These are phyloP conservation scores for Pterocarpus macrocarpus DNA, from an alignment of 306 rosid species.

Conservation along the genomic window DNA sequence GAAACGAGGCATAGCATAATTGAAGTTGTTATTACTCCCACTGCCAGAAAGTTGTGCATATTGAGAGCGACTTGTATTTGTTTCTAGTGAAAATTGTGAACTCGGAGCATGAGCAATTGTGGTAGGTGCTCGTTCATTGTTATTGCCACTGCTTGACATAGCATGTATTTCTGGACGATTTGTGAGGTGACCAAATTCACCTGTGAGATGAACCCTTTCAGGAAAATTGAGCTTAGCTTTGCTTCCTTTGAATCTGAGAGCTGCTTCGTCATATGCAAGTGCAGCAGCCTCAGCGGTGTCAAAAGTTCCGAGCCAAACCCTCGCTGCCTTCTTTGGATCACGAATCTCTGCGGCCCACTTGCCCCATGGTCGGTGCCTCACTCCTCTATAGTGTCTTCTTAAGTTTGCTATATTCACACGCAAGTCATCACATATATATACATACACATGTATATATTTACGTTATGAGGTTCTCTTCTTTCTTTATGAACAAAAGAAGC, in stretches of 20 bases:
- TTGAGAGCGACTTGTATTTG: not conserved
- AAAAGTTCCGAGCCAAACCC: constrained; percentile 87
- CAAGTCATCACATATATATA: not conserved
- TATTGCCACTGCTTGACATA: not conserved
- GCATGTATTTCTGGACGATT: not conserved
- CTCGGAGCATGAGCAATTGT: not conserved
- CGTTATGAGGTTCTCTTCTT: not conserved
- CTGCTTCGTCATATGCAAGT: constrained; percentile 77
- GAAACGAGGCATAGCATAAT: not conserved
- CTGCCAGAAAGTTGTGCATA: constrained; percentile 27
- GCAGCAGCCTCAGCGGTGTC: constrained; percentile 80
- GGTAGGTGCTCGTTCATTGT: constrained; percentile 9
- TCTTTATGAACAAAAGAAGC: not conserved
- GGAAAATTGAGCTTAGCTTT: constrained; percentile 90
- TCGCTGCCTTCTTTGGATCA: constrained; percentile 70
- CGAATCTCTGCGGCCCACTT: constrained; percentile 90
- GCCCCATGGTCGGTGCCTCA: constrained; percentile 85
- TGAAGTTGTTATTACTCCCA: not conserved
- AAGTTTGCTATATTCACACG: constrained; percentile 36
- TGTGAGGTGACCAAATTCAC: constrained; percentile 41
- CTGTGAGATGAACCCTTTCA: constrained; percentile 58
- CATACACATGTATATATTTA: not conserved
- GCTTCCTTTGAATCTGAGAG: constrained; percentile 77
- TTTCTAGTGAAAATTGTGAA: constrained; percentile 33
- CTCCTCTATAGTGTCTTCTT: constrained; percentile 76